A percentile compares a stretch with the other conserved stretches of the same genome.
These are phyloP conservation scores for Phytopythium ostracodes DNA, from an alignment of 352 stramenopile species.

Conservation along the genomic window DNA sequence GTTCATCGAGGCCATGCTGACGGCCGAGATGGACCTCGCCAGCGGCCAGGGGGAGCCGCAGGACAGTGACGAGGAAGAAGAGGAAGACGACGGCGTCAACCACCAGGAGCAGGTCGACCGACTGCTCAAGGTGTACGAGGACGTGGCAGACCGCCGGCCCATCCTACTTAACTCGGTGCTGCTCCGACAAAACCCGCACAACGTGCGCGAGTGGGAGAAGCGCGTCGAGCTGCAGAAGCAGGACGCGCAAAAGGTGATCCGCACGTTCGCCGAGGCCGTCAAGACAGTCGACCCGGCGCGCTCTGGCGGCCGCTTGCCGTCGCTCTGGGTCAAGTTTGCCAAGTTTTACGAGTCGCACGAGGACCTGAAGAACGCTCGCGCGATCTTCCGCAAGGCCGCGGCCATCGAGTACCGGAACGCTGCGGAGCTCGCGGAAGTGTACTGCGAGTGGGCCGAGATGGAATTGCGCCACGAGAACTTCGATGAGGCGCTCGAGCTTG, in stretches of 20 bases:
- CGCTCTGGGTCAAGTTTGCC: conserved; percentile 94
- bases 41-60: conserved; percentile 20
- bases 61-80: conserved; percentile 55
- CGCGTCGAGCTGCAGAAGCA: conserved; percentile 83
- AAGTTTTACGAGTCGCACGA: conserved; percentile 94
- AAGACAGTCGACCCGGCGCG: conserved; percentile 89
- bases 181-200: conserved; percentile 98
- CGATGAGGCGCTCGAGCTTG: conserved; percentile 90
- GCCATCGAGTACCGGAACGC: conserved; percentile 73
- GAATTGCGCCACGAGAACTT: conserved; percentile 95
- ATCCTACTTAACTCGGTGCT: conserved; percentile 95
- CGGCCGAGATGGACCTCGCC: conserved; percentile 92
- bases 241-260: conserved; percentile 63
- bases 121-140: conserved; percentile 83
- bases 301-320: conserved; percentile 83
- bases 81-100: conserved; percentile 51
- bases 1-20: conserved; percentile 98
- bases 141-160: conserved; percentile 94
- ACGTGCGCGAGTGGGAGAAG: conserved; percentile 98
- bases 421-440: conserved; percentile 94
- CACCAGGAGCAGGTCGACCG: conserved; percentile 73
- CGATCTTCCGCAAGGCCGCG: conserved; percentile 90
- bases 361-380: conserved; percentile 90
- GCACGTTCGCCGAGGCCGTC: conserved; percentile 88
- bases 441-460: conserved; percentile 95